Percentiles rank a stretch among this genome's conserved stretches.
Evolutionary conservation across 106 monocot species (phyloP).

Genomic region (Amphibolis antarctica): DNA sequence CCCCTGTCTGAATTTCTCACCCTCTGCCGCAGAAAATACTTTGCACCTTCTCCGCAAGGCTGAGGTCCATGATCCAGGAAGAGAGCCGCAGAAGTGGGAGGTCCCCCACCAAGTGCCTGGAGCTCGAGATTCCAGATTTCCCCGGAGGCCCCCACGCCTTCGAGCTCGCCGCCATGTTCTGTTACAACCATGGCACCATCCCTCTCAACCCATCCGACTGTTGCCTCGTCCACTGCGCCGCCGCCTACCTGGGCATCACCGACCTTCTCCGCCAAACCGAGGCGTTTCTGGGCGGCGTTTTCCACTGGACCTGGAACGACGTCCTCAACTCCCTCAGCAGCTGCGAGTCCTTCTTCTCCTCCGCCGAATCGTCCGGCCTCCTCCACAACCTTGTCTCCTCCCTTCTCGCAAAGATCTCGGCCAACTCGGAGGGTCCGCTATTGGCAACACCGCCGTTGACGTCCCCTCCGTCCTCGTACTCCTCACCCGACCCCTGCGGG

Average conservation of each 20-base stretch:
- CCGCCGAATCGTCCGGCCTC: constrained; percentile 11
- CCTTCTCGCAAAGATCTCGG: constrained; percentile 18
- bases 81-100: background rate
- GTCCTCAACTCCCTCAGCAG: constrained; percentile 13
- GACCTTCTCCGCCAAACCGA: constrained; percentile 18
- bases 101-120: background rate
- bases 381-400: constrained; percentile 15
- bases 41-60: constrained; percentile 42
- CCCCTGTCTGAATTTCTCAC: too few relatives aligned
- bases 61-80: constrained; percentile 6
- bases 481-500: constrained; percentile 4
- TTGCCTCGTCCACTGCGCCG: constrained; percentile 32
- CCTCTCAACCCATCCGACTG: constrained; percentile 34
- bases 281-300: constrained; percentile 14
- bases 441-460: background rate
- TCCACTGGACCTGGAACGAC: constrained; percentile 22
- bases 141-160: constrained; percentile 51
- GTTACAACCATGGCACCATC: constrained; percentile 53
- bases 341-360: constrained; percentile 19
- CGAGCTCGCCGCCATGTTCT: constrained; percentile 51
- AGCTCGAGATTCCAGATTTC: constrained; percentile 43
- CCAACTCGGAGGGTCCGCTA: constrained; percentile 15
- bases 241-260: constrained; percentile 44
- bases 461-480: constrained; percentile 9
- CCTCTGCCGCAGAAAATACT: constrained; percentile 30